Base-by-base conservation (phyloP, 768 basidiomycete species). In the Lactarius sanguifluus region DNA sequence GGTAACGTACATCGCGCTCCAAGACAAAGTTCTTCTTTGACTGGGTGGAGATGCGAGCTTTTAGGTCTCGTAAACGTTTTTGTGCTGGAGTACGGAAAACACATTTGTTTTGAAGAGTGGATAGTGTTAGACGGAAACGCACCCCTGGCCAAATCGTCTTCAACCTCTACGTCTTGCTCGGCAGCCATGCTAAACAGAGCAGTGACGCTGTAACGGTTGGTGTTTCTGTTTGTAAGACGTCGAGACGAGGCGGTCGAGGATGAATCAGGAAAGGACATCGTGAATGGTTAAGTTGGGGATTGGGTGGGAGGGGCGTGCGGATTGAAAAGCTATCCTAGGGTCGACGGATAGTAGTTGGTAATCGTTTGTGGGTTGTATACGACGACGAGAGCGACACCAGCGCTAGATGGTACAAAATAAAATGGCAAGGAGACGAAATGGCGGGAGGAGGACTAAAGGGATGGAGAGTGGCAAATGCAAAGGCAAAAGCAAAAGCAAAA, bases 21-120 rank as follows among this genome's bases (percentile, higher is more conserved):
- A 99, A 85, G 47, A 99, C 97, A 73, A 99, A 99, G 80, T 99
- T 99, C 87, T 98, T 98, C 85, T 99, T 99, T 62, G 94, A 96
- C 79, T 98, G 97, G 0, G 94, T 91, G 16, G 97, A 98, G 67
- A 99, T 99, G 75, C 95, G 92, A 32, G 90, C 86, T 80, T 99
- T 99, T 69, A 99, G 84, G 72, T 99, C 97, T 36, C 97, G 85
- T 36, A 99, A 81, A 57, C 96, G 94, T 78, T 96, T 98, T 81
- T 99, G 97, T 58, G 97, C 97, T 94, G 75, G 25, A 59, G 64
- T 68, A 50, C 23, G 41, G 62, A 62, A 62, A 70, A 50, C n/a
- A 54, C 10, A 34, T 59, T 41, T 65, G 52, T 20, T 61, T 47
- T 59, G 45, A 65, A 62, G 30, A 34, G 36, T 54, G 66, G 20